These are phyloP conservation scores for Barnettozyma sucrosica DNA, from an alignment of 805 yeast genomes.

Conservation along the genomic window DNA sequence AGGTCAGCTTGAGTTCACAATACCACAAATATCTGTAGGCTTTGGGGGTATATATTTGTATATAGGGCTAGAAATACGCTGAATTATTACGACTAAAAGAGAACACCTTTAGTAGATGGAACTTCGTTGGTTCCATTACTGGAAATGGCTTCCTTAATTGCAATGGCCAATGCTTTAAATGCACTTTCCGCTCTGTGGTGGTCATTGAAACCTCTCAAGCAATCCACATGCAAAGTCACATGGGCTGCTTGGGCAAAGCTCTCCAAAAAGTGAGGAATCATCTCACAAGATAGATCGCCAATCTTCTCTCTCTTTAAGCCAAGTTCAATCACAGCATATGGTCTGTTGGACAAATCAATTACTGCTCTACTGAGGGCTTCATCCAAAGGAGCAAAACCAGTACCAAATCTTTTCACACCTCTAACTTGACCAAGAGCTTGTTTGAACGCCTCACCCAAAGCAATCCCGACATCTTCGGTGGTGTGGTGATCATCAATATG, in stretches of 20 bases:
- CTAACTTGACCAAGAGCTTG: slow-evolving; percentile 82
- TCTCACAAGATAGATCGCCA: slow-evolving; percentile 88
- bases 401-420: slow-evolving; percentile 90
- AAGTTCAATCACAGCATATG: slow-evolving; percentile 83
- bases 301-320: slow-evolving; percentile 89
- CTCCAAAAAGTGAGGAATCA: slow-evolving; percentile 96
- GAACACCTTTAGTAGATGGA: slow-evolving; percentile 94
- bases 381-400: slow-evolving; percentile 92
- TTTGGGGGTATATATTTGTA: not conserved
- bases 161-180: slow-evolving; percentile 92
- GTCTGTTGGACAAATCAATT: slow-evolving; percentile 91
- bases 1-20: not conserved
- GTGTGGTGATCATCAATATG: slow-evolving; percentile 98
- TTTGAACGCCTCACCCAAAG: slow-evolving; percentile 85
- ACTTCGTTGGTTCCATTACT: slow-evolving; percentile 84
- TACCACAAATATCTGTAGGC: not conserved
- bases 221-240: slow-evolving; percentile 90
- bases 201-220: slow-evolving; percentile 88
- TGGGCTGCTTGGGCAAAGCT: slow-evolving; percentile 91
- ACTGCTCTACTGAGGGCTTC: slow-evolving; percentile 95
- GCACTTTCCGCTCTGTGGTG: slow-evolving; percentile 97
- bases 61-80: slow-evolving; percentile 1
- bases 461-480: slow-evolving; percentile 92
- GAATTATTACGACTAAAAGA: slow-evolving; percentile 37
- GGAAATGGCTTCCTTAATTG: slow-evolving; percentile 79